These are phyloP conservation scores for Solanum gracilifrons DNA, from an alignment of 257 asterid species.

Conservation along the genomic window DNA sequence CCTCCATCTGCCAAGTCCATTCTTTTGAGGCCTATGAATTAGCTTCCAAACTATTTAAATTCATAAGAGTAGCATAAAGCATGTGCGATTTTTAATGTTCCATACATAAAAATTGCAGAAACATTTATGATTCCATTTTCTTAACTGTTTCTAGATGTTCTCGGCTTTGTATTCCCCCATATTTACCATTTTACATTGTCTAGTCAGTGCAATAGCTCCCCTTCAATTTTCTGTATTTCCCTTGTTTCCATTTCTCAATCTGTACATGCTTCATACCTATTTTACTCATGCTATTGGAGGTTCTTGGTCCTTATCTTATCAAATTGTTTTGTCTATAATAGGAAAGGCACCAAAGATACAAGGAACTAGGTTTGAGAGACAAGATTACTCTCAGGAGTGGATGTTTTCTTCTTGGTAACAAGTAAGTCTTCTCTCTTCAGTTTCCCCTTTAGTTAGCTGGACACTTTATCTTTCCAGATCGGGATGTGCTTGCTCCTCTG, in stretches of 20 bases:
- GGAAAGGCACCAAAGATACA: constrained; percentile 97
- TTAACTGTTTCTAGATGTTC: neutral
- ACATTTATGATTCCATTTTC: neutral
- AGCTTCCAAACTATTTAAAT: neutral
- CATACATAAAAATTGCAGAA: neutral
- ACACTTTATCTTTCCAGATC: neutral
- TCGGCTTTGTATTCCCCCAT: neutral
- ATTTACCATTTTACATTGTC: neutral
- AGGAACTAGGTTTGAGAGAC: constrained; percentile 90
- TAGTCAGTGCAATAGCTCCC: neutral
- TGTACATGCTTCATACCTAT: neutral
- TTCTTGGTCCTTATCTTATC: neutral
- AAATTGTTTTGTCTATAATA: constrained; percentile 9
- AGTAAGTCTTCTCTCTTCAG: constrained; percentile 35
- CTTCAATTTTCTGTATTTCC: neutral
- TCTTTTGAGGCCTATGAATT: neutral
- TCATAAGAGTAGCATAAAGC: neutral
- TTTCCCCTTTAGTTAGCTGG: neutral
- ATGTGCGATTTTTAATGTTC: neutral
- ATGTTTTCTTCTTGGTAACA: constrained; percentile 85
- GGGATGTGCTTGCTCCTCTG: neutral
- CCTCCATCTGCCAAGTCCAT: neutral
- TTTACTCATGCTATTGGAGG: neutral
- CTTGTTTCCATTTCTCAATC: neutral
- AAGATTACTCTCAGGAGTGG: constrained; percentile 96